A percentile compares a stretch with the other conserved stretches of the same genome.
phyloP scores from a whole-genome alignment of 257 asterid species.

The Solanum pennellii region DNA sequence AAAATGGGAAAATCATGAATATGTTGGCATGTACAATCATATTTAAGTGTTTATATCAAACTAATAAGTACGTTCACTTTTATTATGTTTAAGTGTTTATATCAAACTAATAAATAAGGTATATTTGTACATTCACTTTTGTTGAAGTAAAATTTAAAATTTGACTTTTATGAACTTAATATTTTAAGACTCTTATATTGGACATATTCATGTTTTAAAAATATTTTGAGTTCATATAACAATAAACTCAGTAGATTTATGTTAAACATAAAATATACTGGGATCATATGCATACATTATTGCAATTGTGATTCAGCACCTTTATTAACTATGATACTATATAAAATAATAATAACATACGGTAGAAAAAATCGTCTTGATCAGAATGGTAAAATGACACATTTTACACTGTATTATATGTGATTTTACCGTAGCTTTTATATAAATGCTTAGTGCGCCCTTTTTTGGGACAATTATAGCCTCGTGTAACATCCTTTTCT shows the following conservation, averaged over 20 bases:
- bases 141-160: neutral
- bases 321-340: neutral
- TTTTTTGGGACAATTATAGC: neutral
- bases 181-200: neutral
- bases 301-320: neutral
- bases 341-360: too few species aligned
- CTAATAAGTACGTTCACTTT: neutral
- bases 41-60: neutral
- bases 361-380: rapidly evolving
- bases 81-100: too few species aligned
- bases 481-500: neutral
- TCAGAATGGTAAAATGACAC: too few species aligned
- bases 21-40: neutral
- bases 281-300: neutral
- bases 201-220: neutral
- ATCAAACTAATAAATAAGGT: too few species aligned
- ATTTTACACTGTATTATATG: too few species aligned
- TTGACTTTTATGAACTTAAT: neutral
- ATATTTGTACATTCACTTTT: neutral
- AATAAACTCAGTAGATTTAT: neutral
- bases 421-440: neutral
- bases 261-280: neutral
- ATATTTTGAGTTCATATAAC: neutral
- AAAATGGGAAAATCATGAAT: neutral
- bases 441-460: neutral